Conservation (phyloP, 768 basidiomycete genomes). For the Wakefieldia striispora region DNA sequence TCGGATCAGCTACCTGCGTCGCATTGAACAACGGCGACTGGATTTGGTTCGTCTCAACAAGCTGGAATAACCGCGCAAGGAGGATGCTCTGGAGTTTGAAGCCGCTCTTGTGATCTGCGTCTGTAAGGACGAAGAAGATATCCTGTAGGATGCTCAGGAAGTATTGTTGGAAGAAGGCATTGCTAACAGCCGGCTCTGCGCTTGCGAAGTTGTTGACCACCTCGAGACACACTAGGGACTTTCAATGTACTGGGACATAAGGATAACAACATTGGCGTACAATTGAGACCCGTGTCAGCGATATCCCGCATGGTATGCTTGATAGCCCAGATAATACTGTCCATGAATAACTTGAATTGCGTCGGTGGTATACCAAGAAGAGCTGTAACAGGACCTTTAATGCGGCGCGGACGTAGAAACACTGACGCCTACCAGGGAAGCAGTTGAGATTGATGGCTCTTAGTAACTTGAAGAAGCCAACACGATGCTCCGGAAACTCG, state of each 20-base stretch:
- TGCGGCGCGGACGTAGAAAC: background rate
- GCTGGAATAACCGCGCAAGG: conserved; percentile 91
- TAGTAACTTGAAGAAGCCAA: conserved; percentile 94
- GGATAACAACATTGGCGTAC: conserved; percentile 37
- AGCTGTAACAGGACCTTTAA: conserved; percentile 36
- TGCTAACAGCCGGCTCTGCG: conserved; percentile 75
- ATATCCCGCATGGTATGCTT: conserved; percentile 99
- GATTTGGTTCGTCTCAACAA: conserved; percentile 80
- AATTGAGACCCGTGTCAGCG: conserved; percentile 82
- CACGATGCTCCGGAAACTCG: conserved; percentile 97
- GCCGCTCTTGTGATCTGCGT: conserved; percentile 98
- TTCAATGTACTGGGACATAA: conserved; percentile 3
- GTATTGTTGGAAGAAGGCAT: conserved; percentile 95
- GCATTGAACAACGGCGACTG: conserved; percentile 85
- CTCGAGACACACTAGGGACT: conserved; percentile 75
- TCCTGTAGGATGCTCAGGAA: conserved; percentile 92
- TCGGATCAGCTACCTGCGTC: conserved; percentile 62
- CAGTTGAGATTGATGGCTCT: conserved; percentile 90
- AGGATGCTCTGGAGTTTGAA: conserved; percentile 94
- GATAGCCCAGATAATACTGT: conserved; percentile 99
- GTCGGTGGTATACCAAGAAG: conserved; percentile 81
- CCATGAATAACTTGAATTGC: conserved; percentile 98
- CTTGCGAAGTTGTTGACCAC: conserved; percentile 93
- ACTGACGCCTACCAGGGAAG: conserved; percentile 80
- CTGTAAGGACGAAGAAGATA: conserved; percentile 95